Percentiles rank a stretch among this genome's conserved stretches.
Conservation (phyloP, 768 basidiomycete species). For the Russula earlei region DNA sequence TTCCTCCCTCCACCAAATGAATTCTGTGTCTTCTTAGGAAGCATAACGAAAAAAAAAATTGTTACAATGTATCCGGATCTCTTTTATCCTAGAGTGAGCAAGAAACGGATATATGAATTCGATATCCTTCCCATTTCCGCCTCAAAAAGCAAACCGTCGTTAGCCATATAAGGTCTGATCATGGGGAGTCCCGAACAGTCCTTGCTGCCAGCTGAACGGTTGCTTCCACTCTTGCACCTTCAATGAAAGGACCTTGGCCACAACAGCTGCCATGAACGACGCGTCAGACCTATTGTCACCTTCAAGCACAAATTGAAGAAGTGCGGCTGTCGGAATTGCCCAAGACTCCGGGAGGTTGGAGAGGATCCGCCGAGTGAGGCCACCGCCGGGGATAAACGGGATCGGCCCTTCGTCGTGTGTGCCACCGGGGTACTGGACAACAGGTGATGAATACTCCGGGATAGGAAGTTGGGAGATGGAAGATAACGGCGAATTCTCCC, state of each 20-base stretch:
- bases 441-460: constrained; percentile 44
- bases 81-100: not conserved
- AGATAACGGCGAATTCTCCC: constrained; percentile 37
- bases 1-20: not conserved
- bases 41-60: not conserved
- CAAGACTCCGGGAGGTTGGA: constrained; percentile 35
- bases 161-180: constrained; percentile 61
- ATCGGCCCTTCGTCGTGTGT: constrained; percentile 29
- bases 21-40: not conserved
- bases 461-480: constrained; percentile 40
- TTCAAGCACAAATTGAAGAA: constrained; percentile 72
- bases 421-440: constrained; percentile 28
- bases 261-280: constrained; percentile 44
- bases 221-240: constrained; percentile 43
- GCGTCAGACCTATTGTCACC: constrained; percentile 78
- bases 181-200: constrained; percentile 63
- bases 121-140: not conserved
- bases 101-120: not conserved
- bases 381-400: constrained; percentile 75
- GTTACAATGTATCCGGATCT: not conserved
- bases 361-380: constrained; percentile 59
- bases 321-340: constrained; percentile 44
- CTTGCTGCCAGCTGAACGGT: constrained; percentile 52
- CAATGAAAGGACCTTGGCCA: constrained; percentile 38
- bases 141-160: not conserved